phyloP scores from a whole-genome alignment of 176 grass and related monocot species.

The Zea mays region DNA sequence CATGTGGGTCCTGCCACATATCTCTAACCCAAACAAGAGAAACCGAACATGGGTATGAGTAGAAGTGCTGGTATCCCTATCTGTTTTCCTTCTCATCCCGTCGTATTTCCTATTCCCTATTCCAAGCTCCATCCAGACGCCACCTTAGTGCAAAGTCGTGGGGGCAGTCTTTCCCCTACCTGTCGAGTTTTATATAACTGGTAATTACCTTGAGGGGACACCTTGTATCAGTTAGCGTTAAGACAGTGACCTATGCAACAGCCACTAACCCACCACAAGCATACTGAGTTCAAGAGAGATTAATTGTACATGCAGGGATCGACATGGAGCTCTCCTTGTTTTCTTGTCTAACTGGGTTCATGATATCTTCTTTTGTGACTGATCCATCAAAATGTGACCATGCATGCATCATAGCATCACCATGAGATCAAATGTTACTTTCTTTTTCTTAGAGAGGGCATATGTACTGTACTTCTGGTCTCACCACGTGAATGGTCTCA shows the following conservation, averaged over 20 bases:
- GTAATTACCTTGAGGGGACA: not conserved
- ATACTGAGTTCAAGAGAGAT: not conserved
- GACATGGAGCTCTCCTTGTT: not conserved
- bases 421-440: not conserved
- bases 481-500: slow-evolving; percentile 2
- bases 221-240: not conserved
- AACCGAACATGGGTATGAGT: no score
- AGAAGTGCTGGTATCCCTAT: no score
- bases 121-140: no score
- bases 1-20: no score
- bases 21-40: no score
- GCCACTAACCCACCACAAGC: not conserved
- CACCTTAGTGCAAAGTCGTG: not conserved
- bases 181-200: not conserved
- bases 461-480: not conserved
- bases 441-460: no score
- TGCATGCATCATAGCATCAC: slow-evolving; percentile 4
- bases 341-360: not conserved
- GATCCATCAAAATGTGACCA: not conserved
- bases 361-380: not conserved
- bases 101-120: no score
- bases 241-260: not conserved
- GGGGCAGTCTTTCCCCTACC: not conserved
- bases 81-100: no score
- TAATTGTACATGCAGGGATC: not conserved